A percentile compares a stretch with the other conserved stretches of the same genome.
Conservation (phyloP, 2,329 filamentous ascomycete genomes). For the Septoria linicola region DNA sequence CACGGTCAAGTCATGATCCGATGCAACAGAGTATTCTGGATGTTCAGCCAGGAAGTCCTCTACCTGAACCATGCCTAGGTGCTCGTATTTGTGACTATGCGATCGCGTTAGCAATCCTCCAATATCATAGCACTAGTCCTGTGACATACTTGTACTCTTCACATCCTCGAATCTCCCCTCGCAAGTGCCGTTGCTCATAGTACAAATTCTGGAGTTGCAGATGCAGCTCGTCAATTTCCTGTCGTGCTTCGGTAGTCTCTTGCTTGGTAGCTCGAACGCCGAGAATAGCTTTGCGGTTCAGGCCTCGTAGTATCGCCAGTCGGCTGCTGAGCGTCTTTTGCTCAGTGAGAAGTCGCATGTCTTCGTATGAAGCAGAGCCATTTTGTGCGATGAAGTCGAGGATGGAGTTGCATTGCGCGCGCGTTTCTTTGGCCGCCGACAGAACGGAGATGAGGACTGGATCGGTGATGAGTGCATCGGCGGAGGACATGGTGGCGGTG, state of each 20-base stretch:
- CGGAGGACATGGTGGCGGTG: slow-evolving; percentile 25
- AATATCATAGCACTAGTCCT: no score
- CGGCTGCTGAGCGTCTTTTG: slow-evolving; percentile 76
- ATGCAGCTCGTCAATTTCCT: slow-evolving; percentile 88
- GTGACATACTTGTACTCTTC: slow-evolving; percentile 81
- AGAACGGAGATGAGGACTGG: slow-evolving; percentile 66
- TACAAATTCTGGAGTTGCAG: slow-evolving; percentile 93
- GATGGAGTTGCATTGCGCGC: slow-evolving; percentile 65
- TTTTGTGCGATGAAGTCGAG: slow-evolving; percentile 54
- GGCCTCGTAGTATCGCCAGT: slow-evolving; percentile 74
- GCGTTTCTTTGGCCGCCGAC: slow-evolving; percentile 69
- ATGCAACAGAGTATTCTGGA: slow-evolving; percentile 69
- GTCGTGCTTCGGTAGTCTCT: slow-evolving; percentile 78
- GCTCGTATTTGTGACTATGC: slow-evolving; percentile 52
- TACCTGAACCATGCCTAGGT: slow-evolving; percentile 77
- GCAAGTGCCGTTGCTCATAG: slow-evolving; percentile 89
- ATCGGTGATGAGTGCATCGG: slow-evolving; percentile 54
- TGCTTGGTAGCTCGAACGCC: slow-evolving; percentile 82
- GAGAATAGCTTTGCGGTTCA: slow-evolving; percentile 80
- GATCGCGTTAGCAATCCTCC: not conserved
- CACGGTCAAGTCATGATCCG: slow-evolving; percentile 81
- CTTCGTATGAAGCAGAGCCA: slow-evolving; percentile 43
- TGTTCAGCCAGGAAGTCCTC: slow-evolving; percentile 77
- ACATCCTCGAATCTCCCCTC: slow-evolving; percentile 85
- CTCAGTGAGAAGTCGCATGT: slow-evolving; percentile 46